Evolutionary conservation across 2,329 filamentous ascomycete species (phyloP).

Genomic region (Colletotrichum camelliae): DNA sequence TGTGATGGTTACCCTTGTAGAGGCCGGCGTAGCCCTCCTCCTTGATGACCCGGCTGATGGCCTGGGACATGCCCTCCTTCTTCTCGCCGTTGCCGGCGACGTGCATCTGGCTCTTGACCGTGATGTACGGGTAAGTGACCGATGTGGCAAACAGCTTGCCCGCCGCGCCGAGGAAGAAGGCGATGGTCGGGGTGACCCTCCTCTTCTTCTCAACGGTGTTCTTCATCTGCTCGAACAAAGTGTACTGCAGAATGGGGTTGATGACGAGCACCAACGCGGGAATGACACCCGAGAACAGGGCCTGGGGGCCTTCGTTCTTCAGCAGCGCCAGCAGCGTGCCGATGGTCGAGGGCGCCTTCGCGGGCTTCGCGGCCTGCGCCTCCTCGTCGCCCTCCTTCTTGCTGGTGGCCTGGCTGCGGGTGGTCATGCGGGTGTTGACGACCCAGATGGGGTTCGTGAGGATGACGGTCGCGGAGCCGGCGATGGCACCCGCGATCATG

Average conservation of each 20-base stretch:
- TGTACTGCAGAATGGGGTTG: slow-evolving; percentile 98
- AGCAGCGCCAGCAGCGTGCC: slow-evolving; percentile 82
- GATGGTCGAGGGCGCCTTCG: slow-evolving; percentile 73
- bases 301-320: slow-evolving; percentile 80
- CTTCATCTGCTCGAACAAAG: slow-evolving; percentile 98
- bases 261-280: slow-evolving; percentile 94
- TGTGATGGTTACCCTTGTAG: slow-evolving; percentile 71
- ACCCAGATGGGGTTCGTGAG: slow-evolving; percentile 99
- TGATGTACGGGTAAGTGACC: slow-evolving; percentile 98
- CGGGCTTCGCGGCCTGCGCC: slow-evolving; percentile 43
- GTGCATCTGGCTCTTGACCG: slow-evolving; percentile 97
- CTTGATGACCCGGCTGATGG: slow-evolving; percentile 77
- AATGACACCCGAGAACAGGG: slow-evolving; percentile 90
- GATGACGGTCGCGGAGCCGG: slow-evolving; percentile 91
- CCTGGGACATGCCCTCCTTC: slow-evolving; percentile 80
- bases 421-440: slow-evolving; percentile 97
- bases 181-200: slow-evolving; percentile 82
- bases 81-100: slow-evolving; percentile 79
- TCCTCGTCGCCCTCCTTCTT: slow-evolving; percentile 41
- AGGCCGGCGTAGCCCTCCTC: slow-evolving; percentile 93
- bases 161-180: slow-evolving; percentile 89
- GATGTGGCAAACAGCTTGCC: slow-evolving; percentile 94
- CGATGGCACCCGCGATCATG: slow-evolving; percentile 94
- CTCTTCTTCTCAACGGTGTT: slow-evolving; percentile 78
- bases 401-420: slow-evolving; percentile 61